Evolutionary conservation across 345 rosid genomes (phyloP).

Genomic region (Populus pruinosa): DNA sequence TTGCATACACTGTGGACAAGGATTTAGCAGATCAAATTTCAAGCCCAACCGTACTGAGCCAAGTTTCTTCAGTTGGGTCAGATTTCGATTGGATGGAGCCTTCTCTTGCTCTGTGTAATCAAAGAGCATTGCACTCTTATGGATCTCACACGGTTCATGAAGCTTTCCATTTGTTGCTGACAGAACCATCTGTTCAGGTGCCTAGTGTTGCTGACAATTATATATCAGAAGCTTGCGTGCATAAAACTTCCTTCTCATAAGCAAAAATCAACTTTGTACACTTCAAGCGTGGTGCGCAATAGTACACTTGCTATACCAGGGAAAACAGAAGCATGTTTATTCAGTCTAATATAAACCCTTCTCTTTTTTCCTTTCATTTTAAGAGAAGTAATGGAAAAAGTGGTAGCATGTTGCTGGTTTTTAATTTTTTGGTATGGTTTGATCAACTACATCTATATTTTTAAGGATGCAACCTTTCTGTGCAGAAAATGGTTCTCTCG

Average conservation of each 20-base stretch:
- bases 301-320: not conserved
- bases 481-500: slow-evolving; percentile 79
- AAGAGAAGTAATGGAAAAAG: not conserved
- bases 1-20: slow-evolving; percentile 28
- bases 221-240: not conserved
- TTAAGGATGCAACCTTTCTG: not conserved
- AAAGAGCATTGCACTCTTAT: slow-evolving; percentile 46
- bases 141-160: slow-evolving; percentile 55
- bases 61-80: slow-evolving; percentile 43
- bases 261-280: not conserved
- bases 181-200: slow-evolving; percentile 83
- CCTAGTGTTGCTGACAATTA: not conserved
- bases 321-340: not conserved
- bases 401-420: not conserved
- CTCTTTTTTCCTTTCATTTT: not conserved
- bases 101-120: slow-evolving; percentile 36
- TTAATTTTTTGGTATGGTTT: not conserved
- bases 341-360: not conserved
- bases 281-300: not conserved
- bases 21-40: slow-evolving; percentile 34
- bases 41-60: slow-evolving; percentile 28
- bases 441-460: not conserved
- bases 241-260: not conserved
- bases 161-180: slow-evolving; percentile 74
- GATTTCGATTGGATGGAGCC: slow-evolving; percentile 81